Conservation (phyloP, 176 grass and related monocot genomes). For the Oryza meyeriana region DNA sequence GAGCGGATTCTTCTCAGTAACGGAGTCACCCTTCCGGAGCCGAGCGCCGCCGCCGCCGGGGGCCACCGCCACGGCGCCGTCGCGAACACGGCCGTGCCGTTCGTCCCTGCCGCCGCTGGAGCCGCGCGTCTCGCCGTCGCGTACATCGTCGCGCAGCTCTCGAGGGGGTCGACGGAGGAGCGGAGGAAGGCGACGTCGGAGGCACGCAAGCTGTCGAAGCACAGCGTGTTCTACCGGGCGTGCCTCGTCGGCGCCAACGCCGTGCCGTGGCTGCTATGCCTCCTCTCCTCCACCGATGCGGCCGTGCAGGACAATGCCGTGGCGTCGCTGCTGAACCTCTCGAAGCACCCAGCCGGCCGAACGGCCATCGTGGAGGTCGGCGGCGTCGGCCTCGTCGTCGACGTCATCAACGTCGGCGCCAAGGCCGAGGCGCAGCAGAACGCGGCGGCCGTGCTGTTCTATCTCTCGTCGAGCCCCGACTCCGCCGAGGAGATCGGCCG, state of each 20-base stretch:
- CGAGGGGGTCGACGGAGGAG: conserved; percentile 43
- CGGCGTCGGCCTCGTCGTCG: conserved; percentile 64
- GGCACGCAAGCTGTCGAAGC: conserved; percentile 74
- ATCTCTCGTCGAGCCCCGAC: conserved; percentile 56
- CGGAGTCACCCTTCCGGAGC: conserved; percentile 41
- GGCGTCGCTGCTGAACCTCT: conserved; percentile 60
- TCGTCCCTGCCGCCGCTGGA: conserved; percentile 28
- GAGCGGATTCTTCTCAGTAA: conserved; percentile 47
- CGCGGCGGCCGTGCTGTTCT: conserved; percentile 80
- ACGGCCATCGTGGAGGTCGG: conserved; percentile 54
- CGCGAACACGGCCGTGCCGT: conserved; percentile 11
- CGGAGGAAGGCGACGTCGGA: conserved; percentile 60
- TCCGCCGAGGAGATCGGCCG: conserved; percentile 61
- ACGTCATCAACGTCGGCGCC: conserved; percentile 57
- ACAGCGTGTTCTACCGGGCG: conserved; percentile 55
- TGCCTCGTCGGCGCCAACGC: conserved; percentile 62
- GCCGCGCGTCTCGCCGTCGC: conserved; percentile 45
- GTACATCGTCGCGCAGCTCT: conserved; percentile 43
- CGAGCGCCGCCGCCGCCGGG: conserved; percentile 22
- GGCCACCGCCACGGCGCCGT: conserved; percentile 33
- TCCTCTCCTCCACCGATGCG: conserved; percentile 58
- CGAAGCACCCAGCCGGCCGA: conserved; percentile 65
- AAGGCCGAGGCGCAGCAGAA: conserved; percentile 61
- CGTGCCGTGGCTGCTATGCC: conserved; percentile 73
- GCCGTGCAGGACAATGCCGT: conserved; percentile 70